Percentiles rank a stretch among this genome's conserved stretches.
phyloP scores from a whole-genome alignment of 2,329 filamentous ascomycete genomes.

The Fusarium sp. region DNA sequence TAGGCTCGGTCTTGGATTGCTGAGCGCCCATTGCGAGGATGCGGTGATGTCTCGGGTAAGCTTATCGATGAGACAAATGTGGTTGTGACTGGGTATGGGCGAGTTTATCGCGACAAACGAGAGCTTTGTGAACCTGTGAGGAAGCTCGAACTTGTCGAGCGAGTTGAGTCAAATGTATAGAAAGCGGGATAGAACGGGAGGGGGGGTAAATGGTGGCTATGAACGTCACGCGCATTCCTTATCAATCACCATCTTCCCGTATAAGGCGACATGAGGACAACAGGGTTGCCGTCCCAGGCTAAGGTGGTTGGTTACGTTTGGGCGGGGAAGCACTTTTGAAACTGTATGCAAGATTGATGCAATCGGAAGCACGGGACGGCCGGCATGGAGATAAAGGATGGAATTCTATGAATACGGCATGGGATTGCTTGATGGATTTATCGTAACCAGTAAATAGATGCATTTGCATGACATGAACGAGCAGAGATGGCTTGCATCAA shows the following conservation, averaged over 20 bases:
- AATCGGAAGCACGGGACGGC: background rate
- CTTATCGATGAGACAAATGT: background rate
- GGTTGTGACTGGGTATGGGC: background rate
- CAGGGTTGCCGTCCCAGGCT: background rate
- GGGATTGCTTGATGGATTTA: background rate
- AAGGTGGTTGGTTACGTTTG: background rate
- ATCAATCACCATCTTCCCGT: constrained; percentile 21
- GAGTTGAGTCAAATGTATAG: background rate
- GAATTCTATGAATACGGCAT: background rate
- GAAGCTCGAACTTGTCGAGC: background rate
- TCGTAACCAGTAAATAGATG: background rate
- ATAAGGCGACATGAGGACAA: background rate
- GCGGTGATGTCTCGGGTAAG: background rate
- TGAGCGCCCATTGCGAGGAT: constrained; percentile 56
- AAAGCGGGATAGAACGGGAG: background rate
- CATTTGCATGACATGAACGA: background rate
- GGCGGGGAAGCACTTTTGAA: background rate
- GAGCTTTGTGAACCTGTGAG: background rate
- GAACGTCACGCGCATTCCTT: constrained; percentile 29
- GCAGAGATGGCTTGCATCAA: background rate
- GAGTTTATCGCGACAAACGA: background rate
- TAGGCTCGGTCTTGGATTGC: constrained; percentile 53
- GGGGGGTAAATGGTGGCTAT: background rate
- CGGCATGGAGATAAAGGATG: background rate
- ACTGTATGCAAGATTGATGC: background rate